phyloP scores from a whole-genome alignment of 2,329 filamentous ascomycete species.

The Akanthomyces uredinophilus region DNA sequence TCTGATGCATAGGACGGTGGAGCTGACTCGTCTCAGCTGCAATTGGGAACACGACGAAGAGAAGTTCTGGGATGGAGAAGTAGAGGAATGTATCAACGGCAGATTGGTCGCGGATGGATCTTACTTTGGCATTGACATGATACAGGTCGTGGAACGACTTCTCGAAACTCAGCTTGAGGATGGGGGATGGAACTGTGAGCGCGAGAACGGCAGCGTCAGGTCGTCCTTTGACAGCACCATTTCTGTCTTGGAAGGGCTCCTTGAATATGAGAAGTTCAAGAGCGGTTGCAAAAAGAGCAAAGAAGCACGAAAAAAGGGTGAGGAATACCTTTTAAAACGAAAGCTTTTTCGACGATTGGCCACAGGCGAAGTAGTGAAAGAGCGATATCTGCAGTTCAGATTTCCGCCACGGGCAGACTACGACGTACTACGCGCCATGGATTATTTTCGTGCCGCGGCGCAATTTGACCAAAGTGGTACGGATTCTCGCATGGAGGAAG shows the following conservation, averaged over 20 bases:
- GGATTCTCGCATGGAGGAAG: constrained; percentile 12
- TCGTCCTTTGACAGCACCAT: constrained; percentile 17
- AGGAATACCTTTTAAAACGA: constrained; percentile 17
- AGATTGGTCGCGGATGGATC: constrained; percentile 12
- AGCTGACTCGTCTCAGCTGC: constrained; percentile 12
- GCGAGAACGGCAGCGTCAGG: constrained; percentile 11
- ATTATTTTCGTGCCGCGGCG: constrained; percentile 13
- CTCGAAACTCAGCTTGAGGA: constrained; percentile 14
- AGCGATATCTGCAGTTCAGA: constrained; percentile 4
- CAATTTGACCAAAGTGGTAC: not conserved
- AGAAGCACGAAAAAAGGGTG: constrained; percentile 11
- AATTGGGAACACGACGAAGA: constrained; percentile 17
- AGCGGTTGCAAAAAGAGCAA: not conserved
- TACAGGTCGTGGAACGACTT: constrained; percentile 10
- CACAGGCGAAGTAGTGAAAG: constrained; percentile 13
- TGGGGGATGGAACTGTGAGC: constrained; percentile 17
- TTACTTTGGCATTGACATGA: constrained; percentile 17
- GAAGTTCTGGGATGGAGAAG: constrained; percentile 18
- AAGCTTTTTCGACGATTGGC: constrained; percentile 10
- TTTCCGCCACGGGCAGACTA: constrained; percentile 11
- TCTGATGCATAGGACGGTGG: constrained; percentile 4
- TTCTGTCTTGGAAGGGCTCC: constrained; percentile 13
- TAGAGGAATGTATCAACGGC: constrained; percentile 18
- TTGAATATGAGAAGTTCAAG: constrained; percentile 14
- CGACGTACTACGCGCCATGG: constrained; percentile 13